These are phyloP conservation scores for Nectriaceae sp. DNA, from an alignment of 2,329 filamentous ascomycete species.

Conservation along the genomic window DNA sequence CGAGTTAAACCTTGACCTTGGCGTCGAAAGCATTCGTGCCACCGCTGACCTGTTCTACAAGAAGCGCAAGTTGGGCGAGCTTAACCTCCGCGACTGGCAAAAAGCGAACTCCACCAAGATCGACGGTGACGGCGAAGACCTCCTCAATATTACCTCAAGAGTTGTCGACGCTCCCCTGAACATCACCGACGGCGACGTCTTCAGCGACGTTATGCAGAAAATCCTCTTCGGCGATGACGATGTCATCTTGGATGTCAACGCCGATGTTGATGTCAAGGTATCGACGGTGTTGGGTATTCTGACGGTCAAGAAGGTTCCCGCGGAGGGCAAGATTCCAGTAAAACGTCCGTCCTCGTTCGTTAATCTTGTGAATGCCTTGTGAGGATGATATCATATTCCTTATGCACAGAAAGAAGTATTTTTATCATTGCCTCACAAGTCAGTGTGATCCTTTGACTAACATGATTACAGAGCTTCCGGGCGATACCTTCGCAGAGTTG, in stretches of 20 bases:
- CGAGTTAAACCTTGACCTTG: conserved; percentile 83
- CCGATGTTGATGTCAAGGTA: conserved; percentile 80
- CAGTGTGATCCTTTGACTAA: conserved; percentile 33
- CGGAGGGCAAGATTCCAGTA: conserved; percentile 82
- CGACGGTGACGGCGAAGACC: conserved; percentile 55
- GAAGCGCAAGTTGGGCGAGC: conserved; percentile 73
- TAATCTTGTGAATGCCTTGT: conserved; percentile 31
- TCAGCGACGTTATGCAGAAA: conserved; percentile 78
- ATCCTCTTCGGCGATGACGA: conserved; percentile 73
- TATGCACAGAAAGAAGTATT: conserved; percentile 33
- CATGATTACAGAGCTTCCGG: conserved; percentile 56
- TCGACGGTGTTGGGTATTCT: conserved; percentile 80
- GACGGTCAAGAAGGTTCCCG: conserved; percentile 80
- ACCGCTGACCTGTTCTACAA: conserved; percentile 81
- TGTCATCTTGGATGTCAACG: conserved; percentile 73
- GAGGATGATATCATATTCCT: conserved; percentile 26
- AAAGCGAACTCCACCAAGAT: conserved; percentile 76
- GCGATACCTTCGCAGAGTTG: conserved; percentile 49
- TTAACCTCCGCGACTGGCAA: conserved; percentile 83
- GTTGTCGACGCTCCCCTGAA: conserved; percentile 80
- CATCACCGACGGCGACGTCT: conserved; percentile 77
- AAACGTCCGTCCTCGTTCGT: conserved; percentile 80
- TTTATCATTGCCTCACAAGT: conserved; percentile 28
- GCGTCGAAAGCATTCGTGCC: conserved; percentile 75
- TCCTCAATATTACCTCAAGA: conserved; percentile 72